Conservation (phyloP, 2,329 filamentous ascomycete genomes). For the Paecilomyces formosus region DNA sequence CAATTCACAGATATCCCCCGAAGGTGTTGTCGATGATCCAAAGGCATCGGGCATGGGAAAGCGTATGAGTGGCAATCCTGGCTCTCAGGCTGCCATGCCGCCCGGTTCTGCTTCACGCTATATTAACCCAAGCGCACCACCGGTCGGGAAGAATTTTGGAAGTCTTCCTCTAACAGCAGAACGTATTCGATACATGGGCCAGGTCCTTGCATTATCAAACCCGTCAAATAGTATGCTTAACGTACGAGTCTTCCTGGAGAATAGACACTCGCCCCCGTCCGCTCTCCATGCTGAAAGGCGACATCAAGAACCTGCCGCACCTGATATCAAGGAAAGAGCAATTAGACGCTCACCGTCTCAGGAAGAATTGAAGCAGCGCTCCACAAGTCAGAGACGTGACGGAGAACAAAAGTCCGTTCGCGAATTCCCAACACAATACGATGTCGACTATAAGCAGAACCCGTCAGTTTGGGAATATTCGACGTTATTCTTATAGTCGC, state of each 20-base stretch:
- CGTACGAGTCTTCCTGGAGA: neutral
- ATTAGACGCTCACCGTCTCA: neutral
- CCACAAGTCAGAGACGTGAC: neutral
- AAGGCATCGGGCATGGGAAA: neutral
- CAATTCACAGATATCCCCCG: constrained; percentile 8
- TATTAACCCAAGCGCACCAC: neutral
- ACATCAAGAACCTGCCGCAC: neutral
- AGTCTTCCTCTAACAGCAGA: neutral
- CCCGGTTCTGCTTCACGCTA: neutral
- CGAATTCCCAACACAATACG: neutral
- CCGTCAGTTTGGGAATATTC: neutral
- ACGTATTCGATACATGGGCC: neutral
- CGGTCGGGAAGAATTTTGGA: no score
- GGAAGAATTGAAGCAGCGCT: neutral
- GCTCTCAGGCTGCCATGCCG: neutral
- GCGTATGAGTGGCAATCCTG: neutral
- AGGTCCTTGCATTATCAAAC: neutral
- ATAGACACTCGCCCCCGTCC: neutral
- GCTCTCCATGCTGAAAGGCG: neutral
- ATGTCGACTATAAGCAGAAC: neutral
- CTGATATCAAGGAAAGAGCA: neutral
- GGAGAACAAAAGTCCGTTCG: neutral
- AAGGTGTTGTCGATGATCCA: constrained; percentile 9
- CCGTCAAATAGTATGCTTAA: neutral
- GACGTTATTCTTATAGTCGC: constrained; percentile 1